Percentiles rank a stretch among this genome's conserved stretches.
These are phyloP conservation scores for Paxillus rubicundulus DNA, from an alignment of 768 basidiomycete genomes.

Conservation along the genomic window DNA sequence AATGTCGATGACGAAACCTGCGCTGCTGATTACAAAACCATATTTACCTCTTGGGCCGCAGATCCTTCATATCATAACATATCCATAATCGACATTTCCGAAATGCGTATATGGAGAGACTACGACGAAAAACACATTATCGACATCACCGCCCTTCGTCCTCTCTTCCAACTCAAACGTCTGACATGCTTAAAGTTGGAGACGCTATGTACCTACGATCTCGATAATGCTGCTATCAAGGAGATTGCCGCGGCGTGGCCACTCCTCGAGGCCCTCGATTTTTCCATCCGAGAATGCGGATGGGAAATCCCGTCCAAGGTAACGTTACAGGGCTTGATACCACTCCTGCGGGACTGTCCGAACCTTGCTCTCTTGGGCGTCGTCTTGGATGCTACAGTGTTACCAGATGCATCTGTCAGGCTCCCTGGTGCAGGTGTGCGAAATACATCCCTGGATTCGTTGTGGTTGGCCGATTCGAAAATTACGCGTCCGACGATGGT, in stretches of 20 bases:
- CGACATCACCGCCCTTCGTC: constrained; percentile 20
- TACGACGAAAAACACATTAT: constrained; percentile 32
- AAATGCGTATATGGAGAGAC: constrained; percentile 30
- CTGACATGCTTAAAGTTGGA: constrained; percentile 25
- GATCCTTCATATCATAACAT: constrained; percentile 23
- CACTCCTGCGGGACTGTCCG: constrained; percentile 23
- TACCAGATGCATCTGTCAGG: constrained; percentile 5
- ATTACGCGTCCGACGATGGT: constrained; percentile 28
- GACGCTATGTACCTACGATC: constrained; percentile 26
- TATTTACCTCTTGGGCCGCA: constrained; percentile 23
- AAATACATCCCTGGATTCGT: constrained; percentile 25
- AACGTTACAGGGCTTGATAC: constrained; percentile 21
- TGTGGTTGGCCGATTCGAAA: constrained; percentile 27
- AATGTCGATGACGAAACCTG: constrained; percentile 30
- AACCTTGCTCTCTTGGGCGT: constrained; percentile 25
- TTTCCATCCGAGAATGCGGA: constrained; percentile 28
- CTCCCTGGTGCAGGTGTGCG: constrained; percentile 20
- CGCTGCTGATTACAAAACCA: constrained; percentile 21
- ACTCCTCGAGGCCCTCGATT: constrained; percentile 24
- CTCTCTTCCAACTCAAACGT: constrained; percentile 23
- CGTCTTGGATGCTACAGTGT: constrained; percentile 26
- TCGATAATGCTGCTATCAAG: constrained; percentile 22
- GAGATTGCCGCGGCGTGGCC: constrained; percentile 30
- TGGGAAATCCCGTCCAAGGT: constrained; percentile 31
- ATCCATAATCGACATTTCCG: constrained; percentile 27